Base-by-base conservation (phyloP, 2,329 filamentous ascomycete genomes). In the Lojkania enalia region DNA sequence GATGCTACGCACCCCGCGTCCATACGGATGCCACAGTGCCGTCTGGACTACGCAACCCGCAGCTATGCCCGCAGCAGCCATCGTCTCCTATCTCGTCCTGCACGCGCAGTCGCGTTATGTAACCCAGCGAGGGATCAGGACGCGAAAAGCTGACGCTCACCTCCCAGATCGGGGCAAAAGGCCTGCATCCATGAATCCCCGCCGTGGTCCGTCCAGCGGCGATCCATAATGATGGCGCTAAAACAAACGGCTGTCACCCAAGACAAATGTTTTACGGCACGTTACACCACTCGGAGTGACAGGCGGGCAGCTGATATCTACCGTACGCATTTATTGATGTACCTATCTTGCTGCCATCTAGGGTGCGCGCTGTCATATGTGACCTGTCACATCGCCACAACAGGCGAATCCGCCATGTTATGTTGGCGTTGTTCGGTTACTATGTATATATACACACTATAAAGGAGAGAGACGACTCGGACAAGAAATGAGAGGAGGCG, bases 181-280 rank as follows among this genome's bases (percentile, higher is more conserved):
- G 48, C 50, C 25, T 43, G 27, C 35, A 23, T 15, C 21, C 42
- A 19, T 16, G 30, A 39, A 27, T 45, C 49, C 49, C 50, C 51
- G 49, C 53, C 51, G n/a, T n/a, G n/a, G n/a, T n/a, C n/a, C n/a
- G 54, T 39, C 51, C 44, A 48, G 43, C 35, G 58, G 51, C 44
- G 54, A 58, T 58, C 52, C 5, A 41, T 33, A 20, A 44, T 41
- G 37, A 6, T 39, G 33, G 44, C 54, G 55, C 61, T 60, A 66
- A 61, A 56, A 61, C 56, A 58, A 64, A 66, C 62, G 62, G 61
- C 58, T 65, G 63, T 59, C 57, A 63, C 59, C 56, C 54, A 52
- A 49, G 48, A 48, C 54, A 47, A 51, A 55, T 57, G 57, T 57
- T 61, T 57, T 43, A 58, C 60, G 51, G 44, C 45, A 61, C 49